Evolutionary conservation across 2,329 filamentous ascomycete genomes (phyloP), one percentile per base, ranked within the genome.

Genomic region (Stemphylium lycopersici): DNA sequence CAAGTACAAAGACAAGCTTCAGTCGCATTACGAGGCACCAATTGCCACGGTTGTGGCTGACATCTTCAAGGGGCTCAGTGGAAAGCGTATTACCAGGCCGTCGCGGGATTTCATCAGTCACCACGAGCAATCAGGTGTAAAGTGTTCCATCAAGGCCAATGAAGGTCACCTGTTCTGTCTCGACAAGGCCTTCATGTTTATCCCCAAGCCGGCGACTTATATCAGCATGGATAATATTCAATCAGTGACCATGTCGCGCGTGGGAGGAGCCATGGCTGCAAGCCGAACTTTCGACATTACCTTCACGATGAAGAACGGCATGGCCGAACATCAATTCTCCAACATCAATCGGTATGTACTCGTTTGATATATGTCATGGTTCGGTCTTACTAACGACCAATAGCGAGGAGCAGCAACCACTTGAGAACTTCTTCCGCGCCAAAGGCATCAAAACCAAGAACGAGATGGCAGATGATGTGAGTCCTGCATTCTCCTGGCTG

Each of bases 111-210:
- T 99, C 78, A 84, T 88, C 72, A 96, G 90, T 64, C 95, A 98
- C 78, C 92, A 96, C 74, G 87, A 90, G 69, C 93, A 97, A 76
- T 91, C 88, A 65, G 95, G 95, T 54, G 96, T 99, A 78, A 99
- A 99, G 80, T 99, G 95, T 78, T 96, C 93, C n/a, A 97, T 99
- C 85, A 99, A 99, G 79, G 96, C 96, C 48, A 97, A 96, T 76
- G 95, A 99, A 79, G 95, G 96, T 56, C 93, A 96, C 72, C 81
- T 99, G 45, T 99, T 96, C 84, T 97, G 93, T 75, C 80, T 99
- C 64, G 95, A 99, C 78, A 97, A 97, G 79, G 93, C 93, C 6
- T 96, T 99, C 77, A 96, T 99, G 86, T 99, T 99, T 75, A 95
- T 99, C 13, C 95, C 95, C 29, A 99, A 99, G 80, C 95, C 95